phyloP scores from a whole-genome alignment of 2,329 filamentous ascomycete genomes.

The Neoscytalidium dimidiatum region DNA sequence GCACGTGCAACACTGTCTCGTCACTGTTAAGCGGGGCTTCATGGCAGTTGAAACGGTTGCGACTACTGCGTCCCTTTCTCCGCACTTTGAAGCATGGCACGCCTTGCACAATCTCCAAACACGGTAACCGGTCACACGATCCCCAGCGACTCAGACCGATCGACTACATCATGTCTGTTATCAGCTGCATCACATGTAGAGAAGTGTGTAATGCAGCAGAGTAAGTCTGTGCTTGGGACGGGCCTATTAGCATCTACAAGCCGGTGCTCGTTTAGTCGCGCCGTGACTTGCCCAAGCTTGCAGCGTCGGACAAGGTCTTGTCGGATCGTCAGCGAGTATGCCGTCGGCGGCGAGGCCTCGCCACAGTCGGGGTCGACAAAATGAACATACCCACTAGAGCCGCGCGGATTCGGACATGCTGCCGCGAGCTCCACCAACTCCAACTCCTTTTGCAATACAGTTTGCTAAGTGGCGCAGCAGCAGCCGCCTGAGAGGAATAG shows the following conservation, averaged over 20 bases:
- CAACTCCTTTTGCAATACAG: not conserved
- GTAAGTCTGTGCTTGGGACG: not conserved
- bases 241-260: not conserved
- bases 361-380: not conserved
- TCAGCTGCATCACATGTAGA: not conserved
- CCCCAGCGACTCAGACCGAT: not conserved
- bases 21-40: not conserved
- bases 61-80: not conserved
- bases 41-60: not conserved
- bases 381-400: not conserved
- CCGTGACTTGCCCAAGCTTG: not conserved
- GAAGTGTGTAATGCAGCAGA: not conserved
- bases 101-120: not conserved
- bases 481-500: not conserved
- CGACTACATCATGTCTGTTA: not conserved
- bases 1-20: not conserved
- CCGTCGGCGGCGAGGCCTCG: not conserved
- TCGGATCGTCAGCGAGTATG: not conserved
- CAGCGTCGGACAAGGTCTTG: not conserved
- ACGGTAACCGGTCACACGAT: not conserved
- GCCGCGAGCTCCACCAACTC: not conserved
- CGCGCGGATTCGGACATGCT: not conserved
- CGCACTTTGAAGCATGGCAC: slow-evolving; percentile 5
- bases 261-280: not conserved
- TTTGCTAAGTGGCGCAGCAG: slow-evolving; percentile 6